phyloP scores from a whole-genome alignment of 345 rosid genomes.

The Pistacia atlantica region DNA sequence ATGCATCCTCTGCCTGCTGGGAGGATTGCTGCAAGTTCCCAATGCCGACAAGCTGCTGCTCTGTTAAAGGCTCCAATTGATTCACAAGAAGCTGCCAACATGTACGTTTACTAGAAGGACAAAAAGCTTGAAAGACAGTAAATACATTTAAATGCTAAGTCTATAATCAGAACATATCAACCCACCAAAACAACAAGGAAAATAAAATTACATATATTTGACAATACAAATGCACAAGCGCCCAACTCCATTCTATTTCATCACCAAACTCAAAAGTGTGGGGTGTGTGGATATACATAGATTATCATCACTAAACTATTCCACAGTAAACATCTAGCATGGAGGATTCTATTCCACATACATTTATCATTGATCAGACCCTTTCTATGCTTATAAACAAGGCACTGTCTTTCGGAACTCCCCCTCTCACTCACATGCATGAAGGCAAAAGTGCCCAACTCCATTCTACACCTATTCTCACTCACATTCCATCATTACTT shows the following conservation, averaged over 20 bases:
- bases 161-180: neutral
- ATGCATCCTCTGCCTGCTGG: conserved; percentile 98
- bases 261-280: no score
- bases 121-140: neutral
- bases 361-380: neutral
- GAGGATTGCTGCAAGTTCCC: conserved; percentile 93
- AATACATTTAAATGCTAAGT: neutral
- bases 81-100: conserved; percentile 74
- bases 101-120: conserved; percentile 9
- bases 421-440: neutral
- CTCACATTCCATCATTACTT: neutral
- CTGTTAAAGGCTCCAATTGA: conserved; percentile 96
- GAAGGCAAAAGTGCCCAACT: neutral
- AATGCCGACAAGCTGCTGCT: conserved; percentile 80
- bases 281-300: neutral
- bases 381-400: neutral
- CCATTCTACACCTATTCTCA: neutral
- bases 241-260: no score
- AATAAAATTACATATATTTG: no score
- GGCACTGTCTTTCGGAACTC: neutral
- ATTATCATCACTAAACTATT: neutral
- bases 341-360: neutral
- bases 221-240: neutral
- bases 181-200: neutral
- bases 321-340: neutral